Percentiles rank a stretch among this genome's conserved stretches.
phyloP scores from a whole-genome alignment of 169 alveolate species.

The Plasmodium gonderi region DNA sequence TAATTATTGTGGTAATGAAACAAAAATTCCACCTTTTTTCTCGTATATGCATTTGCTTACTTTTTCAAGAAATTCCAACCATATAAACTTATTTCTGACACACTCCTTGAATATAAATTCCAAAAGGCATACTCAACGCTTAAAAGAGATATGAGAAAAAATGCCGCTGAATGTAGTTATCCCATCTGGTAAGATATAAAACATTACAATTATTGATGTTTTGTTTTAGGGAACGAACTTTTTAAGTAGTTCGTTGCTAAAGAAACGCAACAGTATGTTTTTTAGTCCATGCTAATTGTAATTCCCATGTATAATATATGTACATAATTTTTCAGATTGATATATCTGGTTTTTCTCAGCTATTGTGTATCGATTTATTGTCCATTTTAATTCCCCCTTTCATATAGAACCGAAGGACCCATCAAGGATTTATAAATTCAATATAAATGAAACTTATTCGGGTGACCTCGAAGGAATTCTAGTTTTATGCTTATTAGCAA shows the following conservation, averaged over 20 bases:
- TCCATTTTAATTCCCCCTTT: background rate
- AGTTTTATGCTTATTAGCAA: constrained; percentile 52
- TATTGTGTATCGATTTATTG: background rate
- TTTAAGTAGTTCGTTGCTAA: background rate
- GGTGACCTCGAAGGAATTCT: constrained; percentile 59
- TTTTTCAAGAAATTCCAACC: background rate
- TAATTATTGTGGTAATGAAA: background rate
- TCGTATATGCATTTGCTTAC: background rate
- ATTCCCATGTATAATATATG: background rate
- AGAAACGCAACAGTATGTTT: background rate
- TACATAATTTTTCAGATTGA: too few relatives aligned
- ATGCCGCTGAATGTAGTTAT: constrained; percentile 59
- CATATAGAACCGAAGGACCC: constrained; percentile 62
- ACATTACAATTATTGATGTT: background rate
- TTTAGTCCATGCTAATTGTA: background rate
- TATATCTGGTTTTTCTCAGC: too few relatives aligned
- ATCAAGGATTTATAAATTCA: constrained; percentile 16
- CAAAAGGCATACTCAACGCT: background rate
- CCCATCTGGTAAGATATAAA: constrained; percentile 34
- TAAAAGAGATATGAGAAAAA: constrained; percentile 6
- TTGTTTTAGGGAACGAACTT: background rate
- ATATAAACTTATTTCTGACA: background rate
- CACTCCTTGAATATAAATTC: background rate
- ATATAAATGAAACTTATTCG: constrained; percentile 40
- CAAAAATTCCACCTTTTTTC: background rate